Evolutionary conservation across 257 asterid species (phyloP), one percentile per base, ranked within the genome.

Genomic region (Solanum sitiens): DNA sequence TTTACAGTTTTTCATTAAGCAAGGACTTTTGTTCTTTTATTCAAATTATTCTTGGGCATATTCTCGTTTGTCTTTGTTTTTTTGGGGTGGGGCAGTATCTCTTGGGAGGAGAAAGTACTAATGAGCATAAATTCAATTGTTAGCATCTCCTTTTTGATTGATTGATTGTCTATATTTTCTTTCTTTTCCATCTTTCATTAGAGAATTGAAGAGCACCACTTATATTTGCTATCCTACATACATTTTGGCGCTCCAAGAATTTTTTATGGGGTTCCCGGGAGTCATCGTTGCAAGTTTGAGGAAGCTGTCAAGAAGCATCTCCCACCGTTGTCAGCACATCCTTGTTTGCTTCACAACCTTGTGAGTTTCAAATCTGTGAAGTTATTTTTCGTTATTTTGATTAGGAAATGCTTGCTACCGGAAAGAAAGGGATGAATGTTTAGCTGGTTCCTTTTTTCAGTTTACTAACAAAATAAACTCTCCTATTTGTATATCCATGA

Each of bases 191-290:
- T 86, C 87, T 0, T 86, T 90, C 53, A 85, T 88, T 95, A 97
- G 99, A 93, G 90, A 89, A 91, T 63, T 80, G 98, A 95, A 89
- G 95, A 94, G 85, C 99, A 97, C 88, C 93, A 93, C 89, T 91
- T 97, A 89, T 95, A 95, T 89, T 95, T 95, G 14, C 89, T 97
- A 77, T 91, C 91, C 83, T 95, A 94, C 92, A 50, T 93, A 91
- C 99, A 95, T 91, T 84, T 90, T 89, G 98, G 98, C 45, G 92
- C 93, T 86, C 91, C 98, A 3, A 92, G 88, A 91, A 89, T 95
- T 70, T 95, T 94, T 95, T 95, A 95, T 89, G 93, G 93, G 80
- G 77, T 97, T 90, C 99, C 99, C 23, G 95, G 95, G 87, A 83
- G 89, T 86, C 92, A 92, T 86, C 85, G 89, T 90, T 88, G 91